Base-by-base conservation (phyloP, 2,329 filamentous ascomycete species). In the Aureobasidium sp. region DNA sequence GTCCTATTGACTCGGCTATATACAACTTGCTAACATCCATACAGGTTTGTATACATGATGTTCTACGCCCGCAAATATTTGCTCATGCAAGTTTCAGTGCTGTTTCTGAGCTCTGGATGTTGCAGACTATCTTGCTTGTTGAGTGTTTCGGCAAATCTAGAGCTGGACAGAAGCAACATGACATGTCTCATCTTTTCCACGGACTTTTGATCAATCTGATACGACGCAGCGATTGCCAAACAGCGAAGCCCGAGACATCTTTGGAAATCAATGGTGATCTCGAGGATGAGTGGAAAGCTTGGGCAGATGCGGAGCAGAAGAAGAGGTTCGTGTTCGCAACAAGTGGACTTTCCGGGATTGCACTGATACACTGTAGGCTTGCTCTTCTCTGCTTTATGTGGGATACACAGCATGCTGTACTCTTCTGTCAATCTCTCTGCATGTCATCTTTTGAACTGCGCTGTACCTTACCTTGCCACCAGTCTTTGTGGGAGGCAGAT, bases 381-480 rank as follows among this genome's bases (percentile, higher is more conserved):
- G 82, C 83, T 0, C 77, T 86, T 42, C 74, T 85, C 5, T 86
- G 83, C 67, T 87, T 87, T 68, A 82, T 86, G 75, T 86, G 84
- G 84, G 84, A 86, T 65, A 85, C 83, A 0, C 83, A 86, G 60
- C 83, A 86, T 63, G 83, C 84, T 0, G 82, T 86, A 0, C 74
- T 86, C 0, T 86, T 86, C 69, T 86, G 82, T n/a, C 84, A 86
- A 67, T 85, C 82, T 5, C 76, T 87, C 0, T 86, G 84, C 70
- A 86, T 86, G 83, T 86, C 83, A 1, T 82, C 83, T 0, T 86
- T 86, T 54, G 84, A 86, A 66, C 76, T 87, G 1, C 78, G 82
- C 0, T 77, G 83, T 0, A 76, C 78, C 2, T 69, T 86, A 2
- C 84, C 84, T 0, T 86, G 82, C 66, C 76, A 78, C 44, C 76